These are phyloP conservation scores for Beauveria asiatica DNA, from an alignment of 2,329 filamentous ascomycete species.

Conservation along the genomic window DNA sequence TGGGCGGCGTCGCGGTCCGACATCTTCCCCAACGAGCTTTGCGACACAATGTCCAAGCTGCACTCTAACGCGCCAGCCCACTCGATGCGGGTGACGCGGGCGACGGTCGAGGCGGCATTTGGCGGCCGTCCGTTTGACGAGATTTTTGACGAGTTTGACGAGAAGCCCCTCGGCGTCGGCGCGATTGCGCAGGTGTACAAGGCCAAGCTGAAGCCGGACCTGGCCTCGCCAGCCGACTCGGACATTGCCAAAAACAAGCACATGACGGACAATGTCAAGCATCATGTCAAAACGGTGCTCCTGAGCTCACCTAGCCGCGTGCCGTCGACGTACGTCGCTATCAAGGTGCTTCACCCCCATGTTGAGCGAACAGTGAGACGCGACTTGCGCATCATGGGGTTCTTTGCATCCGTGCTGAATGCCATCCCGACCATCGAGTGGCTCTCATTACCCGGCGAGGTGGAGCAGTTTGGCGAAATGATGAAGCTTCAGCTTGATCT, in stretches of 20 bases:
- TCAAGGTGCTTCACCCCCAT: conserved; percentile 90
- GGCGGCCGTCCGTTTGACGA: conserved; percentile 71
- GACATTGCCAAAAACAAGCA: conserved; percentile 37
- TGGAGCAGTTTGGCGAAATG: conserved; percentile 92
- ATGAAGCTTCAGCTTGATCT: conserved; percentile 96
- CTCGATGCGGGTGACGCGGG: conserved; percentile 69
- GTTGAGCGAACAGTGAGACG: conserved; percentile 86
- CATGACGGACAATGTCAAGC: conserved; percentile 61
- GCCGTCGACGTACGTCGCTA: conserved; percentile 84
- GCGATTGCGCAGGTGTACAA: conserved; percentile 98
- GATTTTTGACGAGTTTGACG: conserved; percentile 93
- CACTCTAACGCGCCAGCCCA: conserved; percentile 94
- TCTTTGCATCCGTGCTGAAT: conserved; percentile 81
- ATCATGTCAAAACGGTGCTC: conserved; percentile 75
- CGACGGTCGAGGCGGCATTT: conserved; percentile 74
- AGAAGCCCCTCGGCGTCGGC: conserved; percentile 81
- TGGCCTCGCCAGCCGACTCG: conserved; percentile 56
- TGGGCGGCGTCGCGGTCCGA: conserved; percentile 96
- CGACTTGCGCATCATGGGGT: conserved; percentile 86
- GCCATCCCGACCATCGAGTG: conserved; percentile 90
- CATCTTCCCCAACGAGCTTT: conserved; percentile 91
- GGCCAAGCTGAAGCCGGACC: conserved; percentile 75
- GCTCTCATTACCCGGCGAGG: conserved; percentile 92
- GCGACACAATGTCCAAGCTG: conserved; percentile 83
- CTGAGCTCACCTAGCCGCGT: conserved; percentile 81